Base-by-base conservation (phyloP, 257 asterid genomes). In the Nicotiana tabacum region DNA sequence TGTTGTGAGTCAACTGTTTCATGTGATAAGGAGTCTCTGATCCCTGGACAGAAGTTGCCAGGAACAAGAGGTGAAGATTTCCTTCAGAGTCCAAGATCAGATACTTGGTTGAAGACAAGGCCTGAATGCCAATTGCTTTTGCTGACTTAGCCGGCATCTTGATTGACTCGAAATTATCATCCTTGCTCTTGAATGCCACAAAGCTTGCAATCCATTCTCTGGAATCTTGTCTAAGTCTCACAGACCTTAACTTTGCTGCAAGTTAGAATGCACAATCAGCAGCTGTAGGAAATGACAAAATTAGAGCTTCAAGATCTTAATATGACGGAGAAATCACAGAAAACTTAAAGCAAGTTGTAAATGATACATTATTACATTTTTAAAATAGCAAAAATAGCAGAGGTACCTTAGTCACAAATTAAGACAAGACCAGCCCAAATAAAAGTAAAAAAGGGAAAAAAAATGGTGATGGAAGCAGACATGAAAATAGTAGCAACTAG, bases 51-150 rank as follows among this genome's bases (percentile, higher is more conserved):
- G 91, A 86, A 89, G 82, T 81, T 46, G 89, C 84, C 69, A 90
- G 87, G 85, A 82, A 83, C 80, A 95, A 78, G 62, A 92, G 87
- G 87, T 91, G 94, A 65, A 92, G 82, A 89, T 85, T 88, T 85
- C 98, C 98, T 83, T 82, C 84, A 21, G 94, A 92, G 83, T 93
- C 98, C 88, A 95, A 85, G 85, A 95, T 86, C 84, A 91, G 87
- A 86, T 87, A 89, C 86, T 87, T 88, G 85, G 56, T 84, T 4
- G 90, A 83, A 57, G 95, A 92, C 78, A 95, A 85, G 77, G 92
- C 91, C 86, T 89, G 92, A 82, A 95, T 85, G 35, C 90, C 90
- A 77, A 93, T 82, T 51, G 94, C 93, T 90, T 91, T 95, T 48
- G 84, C 88, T 46, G 90, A 88, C 87, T 86, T 90, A 85, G 85